Base-by-base conservation (phyloP, 345 rosid genomes). In the Salix exigua region DNA sequence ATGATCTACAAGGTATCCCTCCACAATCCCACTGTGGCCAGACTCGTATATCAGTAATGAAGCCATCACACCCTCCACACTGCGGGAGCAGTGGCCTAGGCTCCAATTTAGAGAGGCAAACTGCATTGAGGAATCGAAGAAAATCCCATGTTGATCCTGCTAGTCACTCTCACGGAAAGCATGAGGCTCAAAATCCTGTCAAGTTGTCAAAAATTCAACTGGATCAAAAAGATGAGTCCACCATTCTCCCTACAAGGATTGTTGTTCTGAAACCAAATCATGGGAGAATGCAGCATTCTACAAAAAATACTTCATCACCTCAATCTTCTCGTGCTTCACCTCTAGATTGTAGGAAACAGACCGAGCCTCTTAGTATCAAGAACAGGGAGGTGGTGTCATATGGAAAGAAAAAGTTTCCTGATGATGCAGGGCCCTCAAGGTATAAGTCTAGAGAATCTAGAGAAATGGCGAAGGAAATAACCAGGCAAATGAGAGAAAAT, bases 261-360 rank as follows among this genome's bases (percentile, higher is more conserved):
- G 96, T 94, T 80, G 94, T 96, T 77, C 84, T 96, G 77, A 96
- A 96, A 77, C 97, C 99, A 74, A 92, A 89, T 78, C 64, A 88
- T 38, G 98, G 89, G 48, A 91, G 84, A 88, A 75, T 80, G 67
- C 87, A 76, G 42, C 83, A 79, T 85, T 81, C 85, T 74, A 73
- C 77, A 71, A 85, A 84, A 81, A 63, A 70, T 68, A 77, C 82
- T 79, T 85, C 89, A 64, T 89, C 92, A 35, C 81, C 91, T 53
- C 80, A 77, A 68, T 79, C 88, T 72, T 88, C 93, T 73, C 85
- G 83, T 73, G 86, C 83, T 72, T 83, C 77, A 30, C 83, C 78
- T 63, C 85, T 92, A 23, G 88, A 89, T 70, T 79, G 85, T 72
- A 80, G 83, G 62, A 77, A 38, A 62, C 80, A 65, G 42, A 23